A percentile compares a stretch with the other conserved stretches of the same genome.
Conservation (phyloP, 1,139 yeast genomes). For the Saccharomyces hybrid region DNA sequence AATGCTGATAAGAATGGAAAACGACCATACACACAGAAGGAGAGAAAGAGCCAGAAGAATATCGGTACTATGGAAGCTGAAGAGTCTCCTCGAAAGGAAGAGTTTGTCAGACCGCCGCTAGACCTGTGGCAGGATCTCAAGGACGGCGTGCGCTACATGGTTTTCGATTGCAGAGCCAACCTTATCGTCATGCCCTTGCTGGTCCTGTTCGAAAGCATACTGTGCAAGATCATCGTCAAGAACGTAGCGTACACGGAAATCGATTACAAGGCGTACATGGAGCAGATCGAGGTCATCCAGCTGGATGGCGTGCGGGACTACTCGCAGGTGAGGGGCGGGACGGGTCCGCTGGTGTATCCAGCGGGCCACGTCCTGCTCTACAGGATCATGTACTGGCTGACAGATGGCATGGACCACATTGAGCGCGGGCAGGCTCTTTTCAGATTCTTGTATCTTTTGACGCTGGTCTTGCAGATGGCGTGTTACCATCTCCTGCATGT, state of each 20-base stretch:
- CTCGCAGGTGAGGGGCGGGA: constrained; percentile 63
- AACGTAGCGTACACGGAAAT: constrained; percentile 76
- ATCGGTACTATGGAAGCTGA: neutral
- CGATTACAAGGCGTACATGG: constrained; percentile 86
- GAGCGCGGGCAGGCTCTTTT: constrained; percentile 57
- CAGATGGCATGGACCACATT: constrained; percentile 51
- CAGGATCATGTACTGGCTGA: constrained; percentile 48
- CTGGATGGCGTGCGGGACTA: constrained; percentile 68
- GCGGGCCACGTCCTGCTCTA: constrained; percentile 83
- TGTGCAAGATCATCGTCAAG: constrained; percentile 45
- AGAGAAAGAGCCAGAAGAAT: neutral
- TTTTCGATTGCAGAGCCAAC: constrained; percentile 43
- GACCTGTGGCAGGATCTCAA: constrained; percentile 41
- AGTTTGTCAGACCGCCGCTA: constrained; percentile 21
- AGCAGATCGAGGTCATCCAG: constrained; percentile 57
- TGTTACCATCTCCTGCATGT: constrained; percentile 41
- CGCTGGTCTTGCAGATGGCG: constrained; percentile 45
- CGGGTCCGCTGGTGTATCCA: constrained; percentile 92
- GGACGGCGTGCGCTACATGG: constrained; percentile 37
- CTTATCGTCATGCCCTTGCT: constrained; percentile 43
- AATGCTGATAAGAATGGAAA: neutral
- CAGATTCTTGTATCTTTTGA: constrained; percentile 53
- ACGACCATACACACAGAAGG: neutral
- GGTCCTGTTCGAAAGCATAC: constrained; percentile 42
- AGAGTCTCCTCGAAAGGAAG: neutral